A percentile compares a stretch with the other conserved stretches of the same genome.
Evolutionary conservation across 768 basidiomycete genomes (phyloP).

Genomic region (Aureoboletus auriporus): DNA sequence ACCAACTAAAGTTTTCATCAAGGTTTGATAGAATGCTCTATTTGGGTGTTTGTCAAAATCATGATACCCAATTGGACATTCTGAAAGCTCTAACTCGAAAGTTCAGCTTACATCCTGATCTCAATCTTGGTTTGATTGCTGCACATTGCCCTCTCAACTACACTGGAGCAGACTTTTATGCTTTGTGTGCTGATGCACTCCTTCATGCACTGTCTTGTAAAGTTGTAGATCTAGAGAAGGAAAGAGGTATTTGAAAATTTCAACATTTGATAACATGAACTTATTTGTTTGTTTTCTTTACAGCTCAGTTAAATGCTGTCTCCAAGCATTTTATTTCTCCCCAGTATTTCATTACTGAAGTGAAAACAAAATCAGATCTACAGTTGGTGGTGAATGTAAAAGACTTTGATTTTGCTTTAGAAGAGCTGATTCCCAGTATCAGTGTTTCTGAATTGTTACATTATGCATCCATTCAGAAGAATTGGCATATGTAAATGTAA

Average conservation of each 20-base stretch:
- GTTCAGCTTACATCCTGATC: slow-evolving; percentile 71
- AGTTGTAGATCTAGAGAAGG: slow-evolving; percentile 72
- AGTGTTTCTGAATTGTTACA: slow-evolving; percentile 83
- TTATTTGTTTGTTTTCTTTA: neutral
- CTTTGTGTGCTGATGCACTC: slow-evolving; percentile 94
- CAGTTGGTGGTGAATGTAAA: slow-evolving; percentile 66
- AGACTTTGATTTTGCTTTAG: slow-evolving; percentile 77
- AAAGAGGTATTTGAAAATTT: slow-evolving; percentile 49
- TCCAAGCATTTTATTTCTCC: slow-evolving; percentile 68
- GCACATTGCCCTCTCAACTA: slow-evolving; percentile 85
- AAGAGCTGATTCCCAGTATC: slow-evolving; percentile 73
- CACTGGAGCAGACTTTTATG: slow-evolving; percentile 98
- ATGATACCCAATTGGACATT: slow-evolving; percentile 82
- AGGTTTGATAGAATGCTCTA: slow-evolving; percentile 98
- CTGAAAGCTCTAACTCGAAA: slow-evolving; percentile 88
- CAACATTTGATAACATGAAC: neutral
- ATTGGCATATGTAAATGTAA: slow-evolving; percentile 10
- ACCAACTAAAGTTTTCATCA: neutral
- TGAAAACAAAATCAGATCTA: slow-evolving; percentile 67
- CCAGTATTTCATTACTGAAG: slow-evolving; percentile 86
- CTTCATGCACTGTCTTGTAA: slow-evolving; percentile 91
- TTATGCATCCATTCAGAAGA: slow-evolving; percentile 55
- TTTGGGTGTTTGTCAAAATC: slow-evolving; percentile 84
- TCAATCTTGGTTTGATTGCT: slow-evolving; percentile 63
- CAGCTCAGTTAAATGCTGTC: slow-evolving; percentile 41